Evolutionary conservation across 169 alveolate genomes (phyloP), one percentile per base, ranked within the genome.

Genomic region (Babesia divergens): DNA sequence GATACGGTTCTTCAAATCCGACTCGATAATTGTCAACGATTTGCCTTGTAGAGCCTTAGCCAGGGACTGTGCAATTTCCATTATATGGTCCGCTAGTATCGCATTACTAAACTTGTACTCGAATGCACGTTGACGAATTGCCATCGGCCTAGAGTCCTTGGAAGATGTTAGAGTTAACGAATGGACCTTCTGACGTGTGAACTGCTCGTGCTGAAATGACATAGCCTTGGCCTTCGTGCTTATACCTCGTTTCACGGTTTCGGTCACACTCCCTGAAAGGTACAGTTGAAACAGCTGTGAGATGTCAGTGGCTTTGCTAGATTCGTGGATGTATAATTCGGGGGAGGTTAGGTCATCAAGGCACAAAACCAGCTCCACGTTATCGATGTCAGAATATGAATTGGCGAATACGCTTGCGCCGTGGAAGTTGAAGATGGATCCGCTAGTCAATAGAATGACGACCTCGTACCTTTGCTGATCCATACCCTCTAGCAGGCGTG

Each of bases 261-360:
- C 65, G 28, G 20, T 66, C 29, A 66, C 54, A 22, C 66, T 50
- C 22, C 62, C 31, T 16, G 56, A 38, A 14, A 62, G 37, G 35
- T 62, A 22, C 32, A 26, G 26, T 37, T 62, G 72, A 59, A 66
- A 51, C 24, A 66, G 1, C 20, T n/a, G 24, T 14, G 77, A 66
- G 35, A 66, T 13, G 9, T 16, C 77, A 0, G 53, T 49, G 22
- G 67, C 18, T 54, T 66, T 66, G 77, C 65, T 66, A 1, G 77
- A 46, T 1, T 37, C 38, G 26, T 77, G 82, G 13, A 66, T 31
- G 65, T 67, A 77, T 6, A 77, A 52, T 11, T 53, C 47, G 6
- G 53, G 46, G 3, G 62, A 49, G 9, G 83, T 42, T 31, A 77
- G 49, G 52, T 66, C 82, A 31, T 77, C 82, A 16, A 77, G 70